Percentiles rank a stretch among this genome's conserved stretches.
phyloP scores from a whole-genome alignment of 805 yeast genomes.

The Kockiozyma suomiensis region DNA sequence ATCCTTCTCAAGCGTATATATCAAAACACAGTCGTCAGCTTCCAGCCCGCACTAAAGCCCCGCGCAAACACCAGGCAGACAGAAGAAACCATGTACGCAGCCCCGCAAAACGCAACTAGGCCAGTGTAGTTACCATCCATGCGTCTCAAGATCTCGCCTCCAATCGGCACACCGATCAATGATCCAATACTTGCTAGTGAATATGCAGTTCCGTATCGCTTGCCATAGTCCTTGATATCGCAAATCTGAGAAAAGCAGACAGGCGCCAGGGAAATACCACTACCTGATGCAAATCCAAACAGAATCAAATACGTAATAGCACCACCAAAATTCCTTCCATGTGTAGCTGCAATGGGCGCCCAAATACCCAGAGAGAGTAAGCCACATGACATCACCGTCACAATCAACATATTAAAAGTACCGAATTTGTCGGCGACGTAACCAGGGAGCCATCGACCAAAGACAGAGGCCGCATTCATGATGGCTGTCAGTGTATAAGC shows the following conservation, averaged over 20 bases:
- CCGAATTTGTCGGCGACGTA: conserved; percentile 58
- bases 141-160: conserved; percentile 41
- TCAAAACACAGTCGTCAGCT: conserved; percentile 15
- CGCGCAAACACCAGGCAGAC: conserved; percentile 38
- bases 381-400: conserved; percentile 50
- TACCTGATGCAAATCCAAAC: conserved; percentile 63
- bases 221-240: conserved; percentile 66
- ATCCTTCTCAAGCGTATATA: not conserved
- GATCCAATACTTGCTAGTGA: conserved; percentile 48
- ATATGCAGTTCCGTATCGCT: conserved; percentile 67
- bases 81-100: conserved; percentile 39
- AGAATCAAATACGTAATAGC: conserved; percentile 56
- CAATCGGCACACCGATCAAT: conserved; percentile 45
- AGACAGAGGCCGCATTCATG: conserved; percentile 52
- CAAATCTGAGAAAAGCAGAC: conserved; percentile 67
- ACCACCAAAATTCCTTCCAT: conserved; percentile 47
- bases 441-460: conserved; percentile 62
- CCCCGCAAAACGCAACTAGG: conserved; percentile 41
- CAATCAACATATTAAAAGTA: conserved; percentile 57
- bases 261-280: conserved; percentile 66
- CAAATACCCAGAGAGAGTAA: conserved; percentile 58
- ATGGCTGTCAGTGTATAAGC: conserved; percentile 51
- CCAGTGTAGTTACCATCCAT: conserved; percentile 40
- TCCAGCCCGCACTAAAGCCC: conserved; percentile 38
- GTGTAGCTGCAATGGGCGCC: conserved; percentile 55